Conservation (phyloP, 441 rosid genomes). For the Pelargonium australe region DNA sequence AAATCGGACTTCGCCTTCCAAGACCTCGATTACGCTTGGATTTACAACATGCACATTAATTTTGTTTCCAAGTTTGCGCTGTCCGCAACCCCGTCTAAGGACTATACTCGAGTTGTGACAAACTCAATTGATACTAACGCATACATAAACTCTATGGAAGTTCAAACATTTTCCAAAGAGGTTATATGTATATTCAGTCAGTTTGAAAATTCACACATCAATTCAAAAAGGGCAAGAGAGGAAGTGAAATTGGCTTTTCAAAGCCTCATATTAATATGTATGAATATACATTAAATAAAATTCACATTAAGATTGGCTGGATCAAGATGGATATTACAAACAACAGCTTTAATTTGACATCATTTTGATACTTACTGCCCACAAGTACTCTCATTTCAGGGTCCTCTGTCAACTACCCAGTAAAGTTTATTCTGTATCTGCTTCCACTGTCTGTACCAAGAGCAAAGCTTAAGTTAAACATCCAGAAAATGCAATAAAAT, state of each 20-base stretch:
- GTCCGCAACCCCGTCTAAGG: too few species aligned
- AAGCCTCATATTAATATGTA: conserved; percentile 13
- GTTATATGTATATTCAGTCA: too few species aligned
- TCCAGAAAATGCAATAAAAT: background rate
- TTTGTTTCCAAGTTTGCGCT: too few species aligned
- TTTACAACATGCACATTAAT: too few species aligned
- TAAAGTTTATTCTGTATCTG: conserved; percentile 17
- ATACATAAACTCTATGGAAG: too few species aligned
- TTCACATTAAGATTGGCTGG: conserved; percentile 23
- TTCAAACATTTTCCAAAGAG: too few species aligned
- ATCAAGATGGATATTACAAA: conserved; percentile 15
- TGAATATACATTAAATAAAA: conserved; percentile 18
- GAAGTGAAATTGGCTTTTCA: conserved; percentile 13
- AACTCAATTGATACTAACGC: too few species aligned
- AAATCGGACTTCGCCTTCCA: too few species aligned
- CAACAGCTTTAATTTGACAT: conserved; percentile 19
- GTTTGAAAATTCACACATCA: background rate
- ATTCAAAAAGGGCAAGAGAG: background rate
- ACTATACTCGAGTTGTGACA: too few species aligned
- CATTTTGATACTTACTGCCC: conserved; percentile 18
- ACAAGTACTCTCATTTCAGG: conserved; percentile 13
- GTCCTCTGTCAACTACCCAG: conserved; percentile 9
- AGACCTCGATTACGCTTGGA: too few species aligned
- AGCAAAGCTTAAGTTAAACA: background rate
- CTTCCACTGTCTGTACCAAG: conserved; percentile 3